phyloP scores from a whole-genome alignment of 1,139 yeast species.

The Suhomyces choctaworum region DNA sequence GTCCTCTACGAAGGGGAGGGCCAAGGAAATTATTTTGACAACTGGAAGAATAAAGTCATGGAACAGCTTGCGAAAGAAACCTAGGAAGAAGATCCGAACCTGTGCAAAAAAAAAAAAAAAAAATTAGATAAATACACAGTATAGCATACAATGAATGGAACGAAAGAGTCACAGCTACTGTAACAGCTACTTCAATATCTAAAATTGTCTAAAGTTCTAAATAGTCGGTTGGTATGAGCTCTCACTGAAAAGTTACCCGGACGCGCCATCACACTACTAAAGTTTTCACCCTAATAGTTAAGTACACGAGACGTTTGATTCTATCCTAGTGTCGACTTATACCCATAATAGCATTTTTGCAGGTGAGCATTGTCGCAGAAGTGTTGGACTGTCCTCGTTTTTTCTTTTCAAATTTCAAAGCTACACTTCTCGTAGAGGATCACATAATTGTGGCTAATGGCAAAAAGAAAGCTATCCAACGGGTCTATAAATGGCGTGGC shows the following conservation, averaged over 20 bases:
- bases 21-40: constrained; percentile 34
- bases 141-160: too few relatives aligned
- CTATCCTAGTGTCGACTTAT: too few relatives aligned
- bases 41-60: constrained; percentile 28
- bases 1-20: constrained; percentile 28
- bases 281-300: constrained; percentile 11
- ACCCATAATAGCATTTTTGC: too few relatives aligned
- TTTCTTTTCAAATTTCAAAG: not conserved
- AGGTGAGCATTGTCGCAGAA: too few relatives aligned
- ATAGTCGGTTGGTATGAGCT: not conserved
- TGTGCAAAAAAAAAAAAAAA: not conserved
- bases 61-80: constrained; percentile 3
- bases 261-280: constrained; percentile 8
- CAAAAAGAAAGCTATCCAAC: constrained; percentile 13
- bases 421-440: not conserved
- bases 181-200: too few relatives aligned
- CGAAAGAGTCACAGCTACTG: too few relatives aligned
- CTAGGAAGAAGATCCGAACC: too few relatives aligned
- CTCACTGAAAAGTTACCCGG: constrained; percentile 7
- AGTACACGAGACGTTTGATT: constrained; percentile 3
- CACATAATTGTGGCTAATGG: not conserved
- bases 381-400: not conserved
- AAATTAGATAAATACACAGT: too few relatives aligned
- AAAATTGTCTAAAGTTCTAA: too few relatives aligned
- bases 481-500: constrained; percentile 10